Base-by-base conservation (phyloP, 257 asterid species). In the Solanum tarijense region DNA sequence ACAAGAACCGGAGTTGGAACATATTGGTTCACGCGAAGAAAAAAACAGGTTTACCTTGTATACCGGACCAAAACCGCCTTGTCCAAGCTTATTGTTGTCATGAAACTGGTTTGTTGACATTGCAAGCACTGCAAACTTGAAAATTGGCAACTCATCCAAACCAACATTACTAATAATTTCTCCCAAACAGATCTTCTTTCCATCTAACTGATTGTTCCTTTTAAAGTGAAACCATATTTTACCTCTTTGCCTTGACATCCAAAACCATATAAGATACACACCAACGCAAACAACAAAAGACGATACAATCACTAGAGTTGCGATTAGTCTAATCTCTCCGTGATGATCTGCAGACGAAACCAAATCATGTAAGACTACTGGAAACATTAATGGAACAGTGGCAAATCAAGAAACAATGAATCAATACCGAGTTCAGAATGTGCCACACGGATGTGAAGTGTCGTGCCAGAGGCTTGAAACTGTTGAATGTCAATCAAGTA, bases 11-110 rank as follows among this genome's bases (percentile, higher is more conserved):
- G 68, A 58, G 27, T 58, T 21, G 27, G 5, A 58, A 21, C 25
- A 5, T 21, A 58, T 58, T 21, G 11, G 27, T 21, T 9, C 32
- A 36, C 55, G 6, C 10, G 0, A 36, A 35, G 83, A 12, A 36
- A 75, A 38, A 23, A 10, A 23, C 5, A 62, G 4, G 32, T 14
- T 20, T 58, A 83, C 86, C 86, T 58, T 83, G 86, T 83, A 83
- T 73, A 93, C 96, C 12, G 95, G 92, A 86, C 96, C 95, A 88
- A 93, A 94, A 87, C 96, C 96, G 73, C 98, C 96, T 90, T 90
- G 84, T 86, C 96, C 98, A 32, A 94, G 93, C 88, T 91, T 93
- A 58, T 90, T 85, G 62, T 65, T 71, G 1, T 91, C 88, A 46
- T 90, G 73, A 71, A 92, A 94, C 14, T 89, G 89, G 27, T 89